Evolutionary conservation across 768 basidiomycete species (phyloP).

Genomic region (Botryobasidium botryosum): DNA sequence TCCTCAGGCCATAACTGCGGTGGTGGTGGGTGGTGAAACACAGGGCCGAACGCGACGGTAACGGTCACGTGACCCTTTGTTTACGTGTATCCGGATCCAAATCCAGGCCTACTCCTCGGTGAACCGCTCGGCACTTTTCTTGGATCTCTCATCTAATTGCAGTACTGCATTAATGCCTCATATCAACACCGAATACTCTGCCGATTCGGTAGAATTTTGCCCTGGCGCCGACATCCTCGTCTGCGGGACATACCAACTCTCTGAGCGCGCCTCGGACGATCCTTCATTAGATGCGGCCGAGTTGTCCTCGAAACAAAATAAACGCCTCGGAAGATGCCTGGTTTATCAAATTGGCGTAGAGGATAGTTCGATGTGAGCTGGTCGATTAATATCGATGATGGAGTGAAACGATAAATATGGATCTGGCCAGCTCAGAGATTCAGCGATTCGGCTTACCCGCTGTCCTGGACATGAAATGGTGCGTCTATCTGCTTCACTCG

Average conservation of each 20-base stretch:
- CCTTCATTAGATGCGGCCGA: constrained; percentile 8
- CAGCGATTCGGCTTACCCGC: constrained; percentile 64
- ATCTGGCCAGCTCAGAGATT: constrained; percentile 26
- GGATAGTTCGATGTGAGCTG: constrained; percentile 7
- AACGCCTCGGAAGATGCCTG: constrained; percentile 53
- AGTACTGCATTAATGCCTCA: not conserved
- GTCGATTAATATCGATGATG: constrained; percentile 6
- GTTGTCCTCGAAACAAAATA: not conserved
- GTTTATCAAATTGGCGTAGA: constrained; percentile 34
- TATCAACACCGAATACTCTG: constrained; percentile 62
- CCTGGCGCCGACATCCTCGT: constrained; percentile 59
- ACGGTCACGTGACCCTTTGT: too few relatives aligned
- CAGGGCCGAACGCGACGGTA: too few relatives aligned
- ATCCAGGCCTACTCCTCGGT: too few relatives aligned
- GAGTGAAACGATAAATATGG: not conserved
- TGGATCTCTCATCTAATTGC: too few relatives aligned
- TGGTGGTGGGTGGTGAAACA: too few relatives aligned
- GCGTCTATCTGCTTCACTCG: not conserved
- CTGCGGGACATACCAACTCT: constrained; percentile 84
- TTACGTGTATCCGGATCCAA: too few relatives aligned
- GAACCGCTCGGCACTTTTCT: too few relatives aligned
- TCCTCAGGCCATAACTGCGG: too few relatives aligned
- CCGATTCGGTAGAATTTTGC: constrained; percentile 85
- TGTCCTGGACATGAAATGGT: constrained; percentile 94
- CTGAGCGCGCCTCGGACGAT: constrained; percentile 22